Percentiles rank a stretch among this genome's conserved stretches.
These are phyloP conservation scores for Benincasa hispida DNA, from an alignment of 306 rosid species.

Conservation along the genomic window DNA sequence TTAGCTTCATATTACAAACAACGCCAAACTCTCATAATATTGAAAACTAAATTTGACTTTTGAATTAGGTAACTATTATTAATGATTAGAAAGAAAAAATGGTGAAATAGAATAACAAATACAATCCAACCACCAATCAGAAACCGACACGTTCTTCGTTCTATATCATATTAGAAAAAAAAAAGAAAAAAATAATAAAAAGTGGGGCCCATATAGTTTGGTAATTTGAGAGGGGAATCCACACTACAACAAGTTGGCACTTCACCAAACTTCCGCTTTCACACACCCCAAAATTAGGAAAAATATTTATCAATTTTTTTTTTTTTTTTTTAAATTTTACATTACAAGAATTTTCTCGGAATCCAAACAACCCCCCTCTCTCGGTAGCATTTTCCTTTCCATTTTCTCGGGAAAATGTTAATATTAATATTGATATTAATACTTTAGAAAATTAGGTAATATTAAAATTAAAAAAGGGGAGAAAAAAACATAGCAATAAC, in stretches of 20 bases:
- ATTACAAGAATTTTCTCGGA: constrained; percentile 19
- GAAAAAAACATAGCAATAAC: neutral
- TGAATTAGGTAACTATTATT: neutral
- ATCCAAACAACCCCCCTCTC: constrained; percentile 31
- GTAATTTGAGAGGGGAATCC: constrained; percentile 5
- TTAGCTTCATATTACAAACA: too few relatives aligned
- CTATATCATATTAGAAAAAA: neutral
- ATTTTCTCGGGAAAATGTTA: constrained; percentile 49
- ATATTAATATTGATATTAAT: constrained; percentile 16
- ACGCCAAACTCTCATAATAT: neutral
- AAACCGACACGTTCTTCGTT: neutral
- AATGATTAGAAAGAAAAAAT: neutral
- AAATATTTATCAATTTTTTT: neutral
- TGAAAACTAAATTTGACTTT: neutral
- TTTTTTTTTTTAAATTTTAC: neutral
- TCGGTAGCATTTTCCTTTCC: constrained; percentile 25
- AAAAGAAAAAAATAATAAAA: neutral
- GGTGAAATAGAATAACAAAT: neutral
- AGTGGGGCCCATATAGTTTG: neutral
- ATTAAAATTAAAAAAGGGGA: neutral
- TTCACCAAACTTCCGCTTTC: constrained; percentile 39
- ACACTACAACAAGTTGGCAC: constrained; percentile 2
- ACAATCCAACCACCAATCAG: neutral
- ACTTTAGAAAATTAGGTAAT: constrained; percentile 9
- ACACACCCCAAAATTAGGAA: constrained; percentile 14